Conservation (phyloP, 225 moss, liverwort and hornwort genomes). For the Marchantia paleacea region DNA sequence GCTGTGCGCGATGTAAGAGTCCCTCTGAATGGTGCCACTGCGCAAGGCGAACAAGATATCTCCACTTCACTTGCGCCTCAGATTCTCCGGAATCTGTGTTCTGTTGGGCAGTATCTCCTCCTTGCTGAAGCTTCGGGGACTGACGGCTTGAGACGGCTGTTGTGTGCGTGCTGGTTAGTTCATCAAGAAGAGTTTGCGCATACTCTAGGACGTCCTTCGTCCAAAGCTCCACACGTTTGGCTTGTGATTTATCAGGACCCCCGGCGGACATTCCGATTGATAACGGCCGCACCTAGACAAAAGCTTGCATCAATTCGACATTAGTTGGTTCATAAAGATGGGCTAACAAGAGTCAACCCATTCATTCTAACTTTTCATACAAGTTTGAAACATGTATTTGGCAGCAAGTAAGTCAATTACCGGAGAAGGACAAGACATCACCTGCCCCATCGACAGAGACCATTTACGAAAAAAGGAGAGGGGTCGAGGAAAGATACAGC, state of each 20-base stretch:
- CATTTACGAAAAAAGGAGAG: too few relatives aligned
- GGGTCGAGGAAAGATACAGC: too few relatives aligned
- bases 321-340: background rate
- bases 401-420: too few relatives aligned
- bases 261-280: constrained; percentile 96
- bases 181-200: constrained; percentile 76
- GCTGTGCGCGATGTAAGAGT: constrained; percentile 72
- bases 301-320: background rate
- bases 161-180: constrained; percentile 45
- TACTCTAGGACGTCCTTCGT: constrained; percentile 91
- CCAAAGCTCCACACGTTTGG: constrained; percentile 94
- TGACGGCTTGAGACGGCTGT: constrained; percentile 22
- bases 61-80: constrained; percentile 69
- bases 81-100: constrained; percentile 48
- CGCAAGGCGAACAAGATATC: constrained; percentile 76
- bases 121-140: constrained; percentile 20
- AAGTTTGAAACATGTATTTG: too few relatives aligned
- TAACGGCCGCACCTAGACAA: constrained; percentile 67
- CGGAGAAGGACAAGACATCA: too few relatives aligned
- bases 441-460: too few relatives aligned
- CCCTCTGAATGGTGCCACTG: constrained; percentile 98
- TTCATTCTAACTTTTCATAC: too few relatives aligned
- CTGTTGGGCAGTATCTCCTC: constrained; percentile 47
- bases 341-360: too few relatives aligned
- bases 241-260: constrained; percentile 92